Evolutionary conservation across 176 grass and related monocot species (phyloP), one percentile per base, ranked within the genome.

Genomic region (Oryza rufipogon): DNA sequence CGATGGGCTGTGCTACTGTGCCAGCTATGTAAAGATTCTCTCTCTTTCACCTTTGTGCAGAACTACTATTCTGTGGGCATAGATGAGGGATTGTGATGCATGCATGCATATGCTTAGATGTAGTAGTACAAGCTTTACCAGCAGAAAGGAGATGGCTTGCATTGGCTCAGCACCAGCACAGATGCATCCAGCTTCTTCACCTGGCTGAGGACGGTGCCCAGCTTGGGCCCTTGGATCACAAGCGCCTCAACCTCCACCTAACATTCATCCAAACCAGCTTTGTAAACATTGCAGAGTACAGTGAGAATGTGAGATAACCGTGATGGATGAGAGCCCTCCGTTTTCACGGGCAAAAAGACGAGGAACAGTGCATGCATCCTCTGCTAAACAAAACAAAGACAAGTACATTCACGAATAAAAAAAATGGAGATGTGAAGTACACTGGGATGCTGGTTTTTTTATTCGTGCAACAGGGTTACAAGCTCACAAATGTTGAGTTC

Each of bases 181-280:
- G 94, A 93, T 3, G 91, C 91, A 74, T 93, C 94, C 88, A 96
- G 80, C 91, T 96, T 96, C 91, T 91, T 93, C 66, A 93, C 94
- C 86, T 96, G 94, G 80, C 85, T 93, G 12, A 96, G 91, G 12
- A 96, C 78, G 68, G 94, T 93, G 72, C 46, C 5, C 54, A 96
- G 78, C 87, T 91, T 88, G 81, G 91, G 86, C 45, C 94, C 91
- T 36, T 91, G 91, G 81, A 96, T 93, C 68, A 93, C 91, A 73
- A 96, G 79, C 58, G 91, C 94, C 63, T 96, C 91, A 9, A 96
- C 91, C 84, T 85, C 94, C 89, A 96, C 94, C 94, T 96, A 72
- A 66, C 70, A 74, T 74, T 54, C 44, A 80, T 26, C 66, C 68
- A 81, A 20, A 32, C 15, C 23, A 76, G 36, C 19, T 58, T 74